These are phyloP conservation scores for Blastobotrys americana DNA, from an alignment of 805 yeast genomes.

Conservation along the genomic window DNA sequence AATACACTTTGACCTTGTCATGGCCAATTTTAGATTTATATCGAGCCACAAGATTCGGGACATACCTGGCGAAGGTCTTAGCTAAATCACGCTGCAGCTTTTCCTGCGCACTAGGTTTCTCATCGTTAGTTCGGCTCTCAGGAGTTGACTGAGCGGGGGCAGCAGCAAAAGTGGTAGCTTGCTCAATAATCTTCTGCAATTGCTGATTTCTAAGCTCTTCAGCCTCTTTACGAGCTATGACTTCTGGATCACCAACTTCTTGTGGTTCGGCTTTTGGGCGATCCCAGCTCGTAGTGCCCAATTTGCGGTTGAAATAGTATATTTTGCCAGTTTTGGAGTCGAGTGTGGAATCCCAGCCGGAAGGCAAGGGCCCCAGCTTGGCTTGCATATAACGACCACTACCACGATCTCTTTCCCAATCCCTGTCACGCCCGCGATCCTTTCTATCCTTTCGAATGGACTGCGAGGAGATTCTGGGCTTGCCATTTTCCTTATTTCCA, in stretches of 20 bases:
- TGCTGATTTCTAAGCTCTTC: conserved; percentile 13
- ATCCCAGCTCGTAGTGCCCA: conserved; percentile 52
- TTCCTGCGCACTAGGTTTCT: conserved; percentile 25
- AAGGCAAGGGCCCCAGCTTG: conserved; percentile 35
- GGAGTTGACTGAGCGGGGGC: conserved; percentile 20
- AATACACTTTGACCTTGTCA: conserved; percentile 65
- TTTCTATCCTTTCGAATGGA: background rate
- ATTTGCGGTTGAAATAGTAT: conserved; percentile 50
- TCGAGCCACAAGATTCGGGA: conserved; percentile 71
- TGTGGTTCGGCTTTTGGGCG: conserved; percentile 36
- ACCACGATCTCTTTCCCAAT: background rate
- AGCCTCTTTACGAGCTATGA: conserved; percentile 7
- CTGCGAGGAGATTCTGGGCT: background rate
- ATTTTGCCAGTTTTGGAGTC: conserved; percentile 39
- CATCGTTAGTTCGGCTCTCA: conserved; percentile 19
- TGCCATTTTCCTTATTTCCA: background rate
- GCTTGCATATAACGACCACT: background rate
- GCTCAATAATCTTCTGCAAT: conserved; percentile 35
- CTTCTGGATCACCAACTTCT: conserved; percentile 15
- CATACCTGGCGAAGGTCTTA: conserved; percentile 56
- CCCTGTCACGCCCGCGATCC: background rate
- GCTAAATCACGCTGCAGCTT: conserved; percentile 13
- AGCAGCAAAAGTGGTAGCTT: conserved; percentile 27
- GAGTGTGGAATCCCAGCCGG: conserved; percentile 58
- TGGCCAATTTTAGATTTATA: conserved; percentile 61